Evolutionary conservation across 495 filamentous ascomycete species (phyloP).

Genomic region (Glonium stellatum): DNA sequence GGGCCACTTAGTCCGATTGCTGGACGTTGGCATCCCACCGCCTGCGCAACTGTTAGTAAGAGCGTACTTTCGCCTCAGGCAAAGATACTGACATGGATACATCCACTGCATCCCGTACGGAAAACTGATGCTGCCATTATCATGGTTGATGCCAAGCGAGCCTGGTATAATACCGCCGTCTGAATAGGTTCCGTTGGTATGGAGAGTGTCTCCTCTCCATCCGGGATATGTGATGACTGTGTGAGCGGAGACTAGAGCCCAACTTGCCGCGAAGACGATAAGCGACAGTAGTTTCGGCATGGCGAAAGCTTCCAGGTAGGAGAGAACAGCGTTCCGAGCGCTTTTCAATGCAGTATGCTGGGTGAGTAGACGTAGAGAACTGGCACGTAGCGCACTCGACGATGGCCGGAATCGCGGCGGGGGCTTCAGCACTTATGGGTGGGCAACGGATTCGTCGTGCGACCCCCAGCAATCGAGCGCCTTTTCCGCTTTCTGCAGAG

Average conservation of each 20-base stretch:
- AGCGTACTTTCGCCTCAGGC: background rate
- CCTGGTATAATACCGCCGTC: slow-evolving; percentile 35
- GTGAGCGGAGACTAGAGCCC: slow-evolving; percentile 58
- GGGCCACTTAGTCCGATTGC: slow-evolving; percentile 89
- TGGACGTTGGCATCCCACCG: slow-evolving; percentile 71
- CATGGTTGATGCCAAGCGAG: slow-evolving; percentile 42
- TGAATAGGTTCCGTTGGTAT: slow-evolving; percentile 55
- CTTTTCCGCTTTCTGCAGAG: background rate
- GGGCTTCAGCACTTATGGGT: slow-evolving; percentile 8
- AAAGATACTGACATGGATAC: slow-evolving; percentile 77
- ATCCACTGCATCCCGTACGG: slow-evolving; percentile 97
- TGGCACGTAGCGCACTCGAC: slow-evolving; percentile 4
- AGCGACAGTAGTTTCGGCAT: slow-evolving; percentile 34
- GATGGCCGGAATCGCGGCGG: slow-evolving; percentile 2
- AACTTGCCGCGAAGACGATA: slow-evolving; percentile 35
- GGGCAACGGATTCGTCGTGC: slow-evolving; percentile 3
- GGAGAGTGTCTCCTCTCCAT: slow-evolving; percentile 89
- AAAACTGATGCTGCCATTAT: slow-evolving; percentile 43
- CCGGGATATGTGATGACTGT: slow-evolving; percentile 88
- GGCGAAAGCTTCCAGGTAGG: background rate
- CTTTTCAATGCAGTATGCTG: background rate
- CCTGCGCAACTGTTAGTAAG: slow-evolving; percentile 46
- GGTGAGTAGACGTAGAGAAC: background rate
- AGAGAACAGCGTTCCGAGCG: background rate
- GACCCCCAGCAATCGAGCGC: background rate